Percentiles rank a stretch among this genome's conserved stretches.
These are phyloP conservation scores for Patellaria atrata DNA, from an alignment of 495 filamentous ascomycete species.

Conservation along the genomic window DNA sequence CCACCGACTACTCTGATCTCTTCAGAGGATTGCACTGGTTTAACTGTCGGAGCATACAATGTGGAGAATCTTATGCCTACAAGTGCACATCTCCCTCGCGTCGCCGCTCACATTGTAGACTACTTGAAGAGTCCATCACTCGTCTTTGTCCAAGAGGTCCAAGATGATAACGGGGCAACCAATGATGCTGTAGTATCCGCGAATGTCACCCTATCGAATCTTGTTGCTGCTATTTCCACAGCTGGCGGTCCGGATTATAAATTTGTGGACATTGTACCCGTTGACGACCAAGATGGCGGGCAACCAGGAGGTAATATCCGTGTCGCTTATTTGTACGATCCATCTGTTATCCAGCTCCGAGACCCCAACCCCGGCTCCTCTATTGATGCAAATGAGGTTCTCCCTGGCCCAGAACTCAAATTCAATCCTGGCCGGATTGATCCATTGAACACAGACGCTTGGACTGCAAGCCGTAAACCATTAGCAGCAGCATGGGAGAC, in stretches of 20 bases:
- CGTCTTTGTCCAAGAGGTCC: conserved; percentile 46
- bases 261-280: conserved; percentile 36
- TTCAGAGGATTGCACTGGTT: conserved; percentile 31
- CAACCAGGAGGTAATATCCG: conserved; percentile 52
- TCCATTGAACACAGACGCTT: conserved; percentile 37
- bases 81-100: conserved; percentile 28
- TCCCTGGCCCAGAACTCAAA: conserved; percentile 33
- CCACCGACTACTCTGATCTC: conserved; percentile 32
- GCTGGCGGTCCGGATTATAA: conserved; percentile 30
- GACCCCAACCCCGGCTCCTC: conserved; percentile 33
- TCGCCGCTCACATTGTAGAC: conserved; percentile 41
- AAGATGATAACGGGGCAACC: conserved; percentile 40
- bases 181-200: conserved; percentile 36
- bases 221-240: conserved; percentile 28
- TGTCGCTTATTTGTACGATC: conserved; percentile 44
- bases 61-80: conserved; percentile 43
- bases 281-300: conserved; percentile 39
- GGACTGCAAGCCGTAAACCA: conserved; percentile 40
- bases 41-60: conserved; percentile 47
- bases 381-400: conserved; percentile 33
- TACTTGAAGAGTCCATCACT: conserved; percentile 39
- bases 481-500: conserved; percentile 42
- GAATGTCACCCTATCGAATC: conserved; percentile 33
- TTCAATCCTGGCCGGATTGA: conserved; percentile 48
- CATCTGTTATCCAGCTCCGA: conserved; percentile 33